A percentile compares a stretch with the other conserved stretches of the same genome.
Evolutionary conservation across 169 alveolate genomes (phyloP).

Genomic region (Eimeria sp.): DNA sequence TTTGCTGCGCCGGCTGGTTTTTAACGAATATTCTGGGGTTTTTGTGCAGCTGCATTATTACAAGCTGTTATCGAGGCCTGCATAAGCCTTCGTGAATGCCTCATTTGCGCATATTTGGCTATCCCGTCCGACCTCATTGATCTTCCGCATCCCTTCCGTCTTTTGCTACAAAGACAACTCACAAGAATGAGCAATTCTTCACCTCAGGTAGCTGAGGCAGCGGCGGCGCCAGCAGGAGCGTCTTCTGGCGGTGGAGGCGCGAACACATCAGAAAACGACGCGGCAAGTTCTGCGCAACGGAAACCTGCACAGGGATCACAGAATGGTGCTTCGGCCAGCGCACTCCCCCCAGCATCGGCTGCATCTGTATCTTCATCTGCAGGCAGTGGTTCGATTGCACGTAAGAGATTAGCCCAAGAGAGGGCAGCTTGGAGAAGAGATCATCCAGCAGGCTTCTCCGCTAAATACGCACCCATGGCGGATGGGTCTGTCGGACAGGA

Average conservation of each 20-base stretch:
- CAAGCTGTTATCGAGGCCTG: neutral
- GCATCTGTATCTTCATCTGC: slow-evolving; percentile 49
- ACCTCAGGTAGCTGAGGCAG: slow-evolving; percentile 31
- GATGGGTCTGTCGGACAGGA: slow-evolving; percentile 95
- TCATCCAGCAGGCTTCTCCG: slow-evolving; percentile 99
- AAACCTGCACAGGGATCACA: slow-evolving; percentile 53
- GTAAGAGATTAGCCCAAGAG: slow-evolving; percentile 95
- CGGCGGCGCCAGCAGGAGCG: slow-evolving; percentile 29
- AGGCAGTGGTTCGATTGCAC: slow-evolving; percentile 90
- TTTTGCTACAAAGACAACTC: neutral
- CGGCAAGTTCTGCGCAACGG: slow-evolving; percentile 19
- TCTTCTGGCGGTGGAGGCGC: slow-evolving; percentile 17
- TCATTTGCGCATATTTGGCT: neutral
- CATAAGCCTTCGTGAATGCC: neutral
- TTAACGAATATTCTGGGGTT: neutral
- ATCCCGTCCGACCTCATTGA: neutral
- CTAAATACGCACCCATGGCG: slow-evolving; percentile 96
- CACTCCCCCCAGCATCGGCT: slow-evolving; percentile 44
- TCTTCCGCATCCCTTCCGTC: neutral
- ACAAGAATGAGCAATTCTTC: slow-evolving; percentile 17
- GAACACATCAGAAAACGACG: neutral
- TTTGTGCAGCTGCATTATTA: neutral
- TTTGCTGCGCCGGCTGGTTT: neutral
- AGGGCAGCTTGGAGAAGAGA: slow-evolving; percentile 98
- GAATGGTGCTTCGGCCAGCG: slow-evolving; percentile 25